Evolutionary conservation across 1,284 basidiomycete species (phyloP), one percentile per base, ranked within the genome.

Genomic region (Papiliotrema laurentii): DNA sequence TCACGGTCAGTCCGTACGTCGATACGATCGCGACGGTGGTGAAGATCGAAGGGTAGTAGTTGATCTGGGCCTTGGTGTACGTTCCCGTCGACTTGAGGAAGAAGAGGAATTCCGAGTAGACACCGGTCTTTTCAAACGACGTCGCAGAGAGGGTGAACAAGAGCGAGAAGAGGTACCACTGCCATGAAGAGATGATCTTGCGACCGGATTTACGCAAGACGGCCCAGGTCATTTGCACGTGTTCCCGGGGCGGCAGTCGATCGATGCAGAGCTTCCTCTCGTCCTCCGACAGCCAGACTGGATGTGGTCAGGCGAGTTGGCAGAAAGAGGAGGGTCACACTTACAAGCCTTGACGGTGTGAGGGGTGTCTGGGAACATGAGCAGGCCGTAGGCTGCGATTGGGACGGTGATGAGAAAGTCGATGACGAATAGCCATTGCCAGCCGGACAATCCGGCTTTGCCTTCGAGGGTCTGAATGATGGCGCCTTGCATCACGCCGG

Each of bases 281-380:
- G 27, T 63, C 62, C 41, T 64, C 58, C 2, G 59, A 59, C 1
- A 71, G 48, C 66, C 66, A 71, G 48, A 58, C 58, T 59, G 30
- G 28, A n/a, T 26, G 24, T 18, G 16, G 16, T 9, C 6, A 27
- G 13, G 16, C 26, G 11, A 33, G 13, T 41, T 24, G n/a, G 3
- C 10, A 19, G 2, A 54, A 16, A 41, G 36, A 7, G 18, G 25
- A 24, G 19, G 6, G 14, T 26, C 19, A 6, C 5, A 43, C 57
- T 53, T 28, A 59, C 59, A 69, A 2, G 67, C 59, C 40, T 62
- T 66, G 44, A 58, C 57, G 7, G 61, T 63, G 45, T 61, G 55
- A 4, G 68, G 68, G 0, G 61, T 56, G 43, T 63, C 69, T 16
- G 68, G 69, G 61, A 72, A 72, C 57, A 66, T 66, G 36, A 64